A percentile compares a stretch with the other conserved stretches of the same genome.
These are phyloP conservation scores for Umbelopsis vinacea DNA, from an alignment of 192 early-diverging fungal genomes.

Conservation along the genomic window DNA sequence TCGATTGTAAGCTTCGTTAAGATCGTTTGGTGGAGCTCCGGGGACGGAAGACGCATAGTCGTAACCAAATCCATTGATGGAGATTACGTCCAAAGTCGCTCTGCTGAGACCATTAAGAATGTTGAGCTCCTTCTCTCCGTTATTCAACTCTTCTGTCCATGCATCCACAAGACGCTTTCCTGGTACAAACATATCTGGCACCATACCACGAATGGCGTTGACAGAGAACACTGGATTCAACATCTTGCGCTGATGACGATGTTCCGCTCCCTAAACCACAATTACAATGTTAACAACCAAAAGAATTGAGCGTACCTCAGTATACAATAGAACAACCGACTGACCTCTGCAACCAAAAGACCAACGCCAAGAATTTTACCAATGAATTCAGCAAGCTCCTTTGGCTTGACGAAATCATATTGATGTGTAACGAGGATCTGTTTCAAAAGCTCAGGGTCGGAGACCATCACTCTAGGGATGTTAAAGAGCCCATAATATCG, in stretches of 20 bases:
- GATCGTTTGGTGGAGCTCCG: constrained; percentile 35
- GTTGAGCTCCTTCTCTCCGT: constrained; percentile 39
- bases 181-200: constrained; percentile 44
- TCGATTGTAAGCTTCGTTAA: constrained; percentile 49
- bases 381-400: constrained; percentile 29
- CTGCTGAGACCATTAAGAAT: constrained; percentile 43
- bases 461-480: constrained; percentile 41
- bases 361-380: constrained; percentile 49
- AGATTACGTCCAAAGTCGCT: constrained; percentile 54
- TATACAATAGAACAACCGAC: not conserved
- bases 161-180: constrained; percentile 33
- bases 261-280: constrained; percentile 44
- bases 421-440: constrained; percentile 46
- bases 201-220: constrained; percentile 48
- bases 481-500: constrained; percentile 52
- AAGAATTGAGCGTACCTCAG: not conserved
- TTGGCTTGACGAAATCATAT: constrained; percentile 54
- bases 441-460: constrained; percentile 53
- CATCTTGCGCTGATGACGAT: constrained; percentile 59
- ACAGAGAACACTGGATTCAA: constrained; percentile 58
- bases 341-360: constrained; percentile 52
- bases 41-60: constrained; percentile 45
- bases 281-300: not conserved
- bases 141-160: constrained; percentile 41
- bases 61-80: constrained; percentile 50